These are phyloP conservation scores for Pelargonium nanum DNA, from an alignment of 345 rosid genomes.

Conservation along the genomic window DNA sequence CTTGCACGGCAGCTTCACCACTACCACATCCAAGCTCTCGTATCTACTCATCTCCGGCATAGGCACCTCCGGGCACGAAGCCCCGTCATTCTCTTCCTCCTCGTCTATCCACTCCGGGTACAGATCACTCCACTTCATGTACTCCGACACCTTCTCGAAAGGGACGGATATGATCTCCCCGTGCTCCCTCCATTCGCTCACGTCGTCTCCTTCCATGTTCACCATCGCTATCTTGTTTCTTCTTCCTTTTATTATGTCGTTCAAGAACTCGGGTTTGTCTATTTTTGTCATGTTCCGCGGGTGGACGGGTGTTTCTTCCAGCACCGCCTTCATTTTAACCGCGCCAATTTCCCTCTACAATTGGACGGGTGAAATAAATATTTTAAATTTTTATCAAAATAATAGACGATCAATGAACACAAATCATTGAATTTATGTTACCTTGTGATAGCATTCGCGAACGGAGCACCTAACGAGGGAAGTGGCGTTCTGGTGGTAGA, in stretches of 20 bases:
- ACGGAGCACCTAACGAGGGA: conserved; percentile 65
- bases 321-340: conserved; percentile 50
- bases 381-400: neutral
- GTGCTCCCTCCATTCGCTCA: conserved; percentile 38
- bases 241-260: conserved; percentile 22
- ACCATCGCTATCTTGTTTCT: conserved; percentile 68
- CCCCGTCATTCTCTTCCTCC: conserved; percentile 66
- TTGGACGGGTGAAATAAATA: conserved; percentile 10
- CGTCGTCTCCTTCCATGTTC: conserved; percentile 63
- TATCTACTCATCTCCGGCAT: conserved; percentile 51
- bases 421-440: too few relatives aligned
- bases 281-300: conserved; percentile 14
- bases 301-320: conserved; percentile 22
- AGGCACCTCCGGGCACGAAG: conserved; percentile 74
- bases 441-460: conserved; percentile 80
- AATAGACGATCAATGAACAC: neutral
- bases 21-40: conserved; percentile 54
- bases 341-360: conserved; percentile 34
- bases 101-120: conserved; percentile 98
- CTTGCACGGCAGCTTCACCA: conserved; percentile 66
- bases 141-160: conserved; percentile 49
- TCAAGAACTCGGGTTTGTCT: conserved; percentile 53
- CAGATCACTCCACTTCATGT: conserved; percentile 60
- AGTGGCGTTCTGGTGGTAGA: conserved; percentile 39
- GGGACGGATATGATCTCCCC: conserved; percentile 44